phyloP scores from a whole-genome alignment of 768 basidiomycete genomes.

The Leccinum boreale region DNA sequence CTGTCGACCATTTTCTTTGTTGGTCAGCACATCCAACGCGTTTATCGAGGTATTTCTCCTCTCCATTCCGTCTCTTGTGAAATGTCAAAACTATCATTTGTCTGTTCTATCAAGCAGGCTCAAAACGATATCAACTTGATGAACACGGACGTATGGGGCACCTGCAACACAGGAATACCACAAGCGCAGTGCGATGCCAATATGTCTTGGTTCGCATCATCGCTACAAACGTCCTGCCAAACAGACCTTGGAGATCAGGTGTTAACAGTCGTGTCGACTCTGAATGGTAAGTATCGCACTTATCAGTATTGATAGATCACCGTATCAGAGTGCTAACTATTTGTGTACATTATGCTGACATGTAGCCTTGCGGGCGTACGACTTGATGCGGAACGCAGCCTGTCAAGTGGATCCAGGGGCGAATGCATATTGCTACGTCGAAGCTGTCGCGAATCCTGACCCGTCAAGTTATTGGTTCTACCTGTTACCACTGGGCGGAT shows the following conservation, averaged over 20 bases:
- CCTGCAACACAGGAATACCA: constrained; percentile 60
- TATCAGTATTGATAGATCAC: not conserved
- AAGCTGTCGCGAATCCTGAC: constrained; percentile 53
- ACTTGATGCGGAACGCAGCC: constrained; percentile 55
- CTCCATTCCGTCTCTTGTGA: not conserved
- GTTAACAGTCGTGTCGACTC: constrained; percentile 48
- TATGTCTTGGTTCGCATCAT: constrained; percentile 60
- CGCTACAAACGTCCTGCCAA: constrained; percentile 49
- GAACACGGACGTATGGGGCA: constrained; percentile 74
- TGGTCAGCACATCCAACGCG: constrained; percentile 49
- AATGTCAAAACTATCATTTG: not conserved
- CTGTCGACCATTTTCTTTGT: constrained; percentile 75
- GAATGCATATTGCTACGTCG: constrained; percentile 70
- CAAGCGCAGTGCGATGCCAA: constrained; percentile 56
- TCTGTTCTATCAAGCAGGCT: constrained; percentile 43
- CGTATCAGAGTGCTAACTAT: not conserved
- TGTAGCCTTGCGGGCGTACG: constrained; percentile 60
- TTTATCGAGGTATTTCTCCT: constrained; percentile 50
- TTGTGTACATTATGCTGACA: not conserved
- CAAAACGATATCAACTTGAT: constrained; percentile 59
- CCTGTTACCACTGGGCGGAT: constrained; percentile 56
- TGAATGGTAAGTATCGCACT: constrained; percentile 44
- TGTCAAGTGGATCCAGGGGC: constrained; percentile 58
- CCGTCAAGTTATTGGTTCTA: constrained; percentile 75
- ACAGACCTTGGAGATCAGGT: constrained; percentile 54